Evolutionary conservation across 768 basidiomycete species (phyloP).

Genomic region (Pleurotus pulmonarius): DNA sequence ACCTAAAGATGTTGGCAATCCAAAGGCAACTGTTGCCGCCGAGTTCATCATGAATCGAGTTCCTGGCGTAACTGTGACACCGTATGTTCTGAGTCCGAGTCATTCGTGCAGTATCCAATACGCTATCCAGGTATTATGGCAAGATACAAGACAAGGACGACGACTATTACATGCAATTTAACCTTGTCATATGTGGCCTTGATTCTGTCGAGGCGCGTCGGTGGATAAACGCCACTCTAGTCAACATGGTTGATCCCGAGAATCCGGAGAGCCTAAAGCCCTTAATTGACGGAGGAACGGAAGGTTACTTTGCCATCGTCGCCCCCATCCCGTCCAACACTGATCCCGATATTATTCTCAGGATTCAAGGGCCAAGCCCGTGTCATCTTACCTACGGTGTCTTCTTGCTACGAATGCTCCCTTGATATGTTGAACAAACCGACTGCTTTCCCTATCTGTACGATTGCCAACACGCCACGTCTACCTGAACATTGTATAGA

Average conservation of each 20-base stretch:
- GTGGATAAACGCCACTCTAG: constrained; percentile 98
- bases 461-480: constrained; percentile 97
- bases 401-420: constrained; percentile 97
- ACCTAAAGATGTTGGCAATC: constrained; percentile 85
- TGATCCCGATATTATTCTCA: constrained; percentile 23
- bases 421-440: constrained; percentile 98
- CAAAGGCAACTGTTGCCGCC: constrained; percentile 92
- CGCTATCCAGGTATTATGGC: constrained; percentile 71
- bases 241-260: constrained; percentile 91
- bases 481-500: constrained; percentile 99
- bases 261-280: constrained; percentile 93
- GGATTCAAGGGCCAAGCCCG: constrained; percentile 99
- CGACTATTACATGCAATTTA: constrained; percentile 95
- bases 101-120: background rate
- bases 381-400: constrained; percentile 91
- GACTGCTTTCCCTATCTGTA: constrained; percentile 96
- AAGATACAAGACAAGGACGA: constrained; percentile 98
- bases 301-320: constrained; percentile 52
- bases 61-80: constrained; percentile 93
- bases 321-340: background rate
- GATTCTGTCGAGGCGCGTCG: constrained; percentile 96
- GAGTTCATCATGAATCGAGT: constrained; percentile 97
- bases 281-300: constrained; percentile 96
- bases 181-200: constrained; percentile 93
- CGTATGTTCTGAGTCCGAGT: constrained; percentile 50